Percentiles rank a stretch among this genome's conserved stretches.
Evolutionary conservation across 331 rosid genomes (phyloP).

Genomic region (Malus hybrid): DNA sequence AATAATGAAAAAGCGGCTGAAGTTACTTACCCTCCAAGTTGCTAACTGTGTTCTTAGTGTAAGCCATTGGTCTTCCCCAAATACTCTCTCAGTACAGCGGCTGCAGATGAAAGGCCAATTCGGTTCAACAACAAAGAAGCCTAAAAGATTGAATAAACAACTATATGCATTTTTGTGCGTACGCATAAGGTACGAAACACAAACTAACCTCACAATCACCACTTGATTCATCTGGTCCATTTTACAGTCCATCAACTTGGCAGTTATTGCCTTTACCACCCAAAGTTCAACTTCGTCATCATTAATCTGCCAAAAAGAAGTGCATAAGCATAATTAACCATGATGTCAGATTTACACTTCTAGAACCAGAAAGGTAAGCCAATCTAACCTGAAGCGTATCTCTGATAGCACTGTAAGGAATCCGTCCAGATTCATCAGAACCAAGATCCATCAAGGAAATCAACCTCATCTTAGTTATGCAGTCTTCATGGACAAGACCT

Average conservation of each 20-base stretch:
- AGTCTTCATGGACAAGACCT: slow-evolving; percentile 90
- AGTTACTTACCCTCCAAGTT: slow-evolving; percentile 71
- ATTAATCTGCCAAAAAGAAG: slow-evolving; percentile 40
- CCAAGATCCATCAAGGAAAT: slow-evolving; percentile 85
- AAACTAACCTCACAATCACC: slow-evolving; percentile 63
- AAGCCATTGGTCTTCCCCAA: slow-evolving; percentile 78
- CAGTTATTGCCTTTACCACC: slow-evolving; percentile 86
- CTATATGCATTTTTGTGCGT: not conserved
- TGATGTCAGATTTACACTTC: not conserved
- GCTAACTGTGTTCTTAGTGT: slow-evolving; percentile 59
- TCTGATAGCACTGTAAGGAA: slow-evolving; percentile 61
- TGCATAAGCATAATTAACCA: not conserved
- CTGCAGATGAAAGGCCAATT: slow-evolving; percentile 39
- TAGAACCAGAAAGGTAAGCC: not conserved
- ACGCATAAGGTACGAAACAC: not conserved
- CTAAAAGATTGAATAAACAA: not conserved
- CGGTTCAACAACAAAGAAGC: not conserved
- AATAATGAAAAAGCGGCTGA: not conserved
- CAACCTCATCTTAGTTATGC: slow-evolving; percentile 73
- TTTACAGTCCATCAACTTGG: slow-evolving; percentile 79
- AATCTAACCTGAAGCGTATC: slow-evolving; percentile 61
- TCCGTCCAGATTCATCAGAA: slow-evolving; percentile 55
- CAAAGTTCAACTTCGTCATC: slow-evolving; percentile 77
- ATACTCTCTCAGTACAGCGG: slow-evolving; percentile 63
- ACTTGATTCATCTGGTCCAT: slow-evolving; percentile 94